Evolutionary conservation across 2,329 filamentous ascomycete species (phyloP).

Genomic region (Phyllosticta capitalensis): DNA sequence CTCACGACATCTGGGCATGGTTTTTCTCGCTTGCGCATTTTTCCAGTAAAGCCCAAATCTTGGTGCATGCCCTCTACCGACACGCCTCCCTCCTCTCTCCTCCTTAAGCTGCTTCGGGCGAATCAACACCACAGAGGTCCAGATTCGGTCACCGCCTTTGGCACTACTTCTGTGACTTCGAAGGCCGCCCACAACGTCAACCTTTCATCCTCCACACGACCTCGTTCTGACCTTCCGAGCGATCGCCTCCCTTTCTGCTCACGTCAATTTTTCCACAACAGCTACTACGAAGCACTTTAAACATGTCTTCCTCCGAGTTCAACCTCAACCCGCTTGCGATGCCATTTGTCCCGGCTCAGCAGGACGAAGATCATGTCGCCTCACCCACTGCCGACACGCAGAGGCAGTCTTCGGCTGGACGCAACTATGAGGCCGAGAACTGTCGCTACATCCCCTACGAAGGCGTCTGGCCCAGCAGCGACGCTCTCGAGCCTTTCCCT

Average conservation of each 20-base stretch:
- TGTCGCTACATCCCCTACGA: not conserved
- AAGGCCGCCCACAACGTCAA: not conserved
- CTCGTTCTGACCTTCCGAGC: not conserved
- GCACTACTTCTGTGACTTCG: not conserved
- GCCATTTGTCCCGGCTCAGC: not conserved
- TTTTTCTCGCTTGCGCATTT: too few relatives aligned
- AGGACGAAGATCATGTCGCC: not conserved
- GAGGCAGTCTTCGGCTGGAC: not conserved
- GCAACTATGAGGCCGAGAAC: not conserved
- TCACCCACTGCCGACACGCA: not conserved
- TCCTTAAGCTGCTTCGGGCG: too few relatives aligned
- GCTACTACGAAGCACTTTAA: not conserved
- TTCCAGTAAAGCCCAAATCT: too few relatives aligned
- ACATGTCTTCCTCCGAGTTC: not conserved
- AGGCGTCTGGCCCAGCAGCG: not conserved
- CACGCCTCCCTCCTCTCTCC: too few relatives aligned
- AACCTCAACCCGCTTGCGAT: not conserved
- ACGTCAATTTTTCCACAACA: not conserved
- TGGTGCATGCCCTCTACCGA: too few relatives aligned
- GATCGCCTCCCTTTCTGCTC: not conserved
- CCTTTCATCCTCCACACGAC: not conserved
- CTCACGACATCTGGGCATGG: too few relatives aligned
- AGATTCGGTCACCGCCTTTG: not conserved
- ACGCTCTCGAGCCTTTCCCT: not conserved
- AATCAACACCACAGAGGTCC: not conserved